These are phyloP conservation scores for Anthoceros angustus DNA, from an alignment of 225 moss, liverwort and hornwort species.

Conservation along the genomic window DNA sequence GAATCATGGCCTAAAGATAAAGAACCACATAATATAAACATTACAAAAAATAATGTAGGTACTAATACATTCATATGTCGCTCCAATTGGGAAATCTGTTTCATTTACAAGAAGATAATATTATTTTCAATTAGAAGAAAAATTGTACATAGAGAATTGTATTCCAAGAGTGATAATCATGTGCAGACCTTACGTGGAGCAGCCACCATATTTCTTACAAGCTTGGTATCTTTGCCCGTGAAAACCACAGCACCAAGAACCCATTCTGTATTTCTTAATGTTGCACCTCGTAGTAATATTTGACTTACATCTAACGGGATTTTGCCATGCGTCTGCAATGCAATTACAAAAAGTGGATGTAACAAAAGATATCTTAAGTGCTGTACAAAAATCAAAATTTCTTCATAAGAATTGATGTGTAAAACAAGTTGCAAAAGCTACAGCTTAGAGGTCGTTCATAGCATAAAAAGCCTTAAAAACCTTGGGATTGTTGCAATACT, in stretches of 20 bases:
- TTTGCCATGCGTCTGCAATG: conserved; percentile 55
- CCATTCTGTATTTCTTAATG: conserved; percentile 78
- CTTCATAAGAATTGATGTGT: background rate
- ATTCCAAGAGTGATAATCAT: no score
- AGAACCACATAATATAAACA: conserved; percentile 43
- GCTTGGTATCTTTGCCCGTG: conserved; percentile 79
- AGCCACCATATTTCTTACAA: conserved; percentile 71
- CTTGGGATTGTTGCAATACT: conserved; percentile 1
- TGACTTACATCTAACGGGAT: conserved; percentile 52
- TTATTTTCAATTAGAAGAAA: no score
- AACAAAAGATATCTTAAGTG: background rate
- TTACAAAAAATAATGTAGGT: conserved; percentile 29
- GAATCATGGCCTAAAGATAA: conserved; percentile 32
- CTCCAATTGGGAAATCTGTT: conserved; percentile 66
- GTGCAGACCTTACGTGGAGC: conserved; percentile 38
- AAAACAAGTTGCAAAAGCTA: background rate
- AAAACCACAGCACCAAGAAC: conserved; percentile 74
- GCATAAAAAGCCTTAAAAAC: background rate
- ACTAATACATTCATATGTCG: conserved; percentile 48
- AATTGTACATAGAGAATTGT: no score
- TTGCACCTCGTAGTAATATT: conserved; percentile 62
- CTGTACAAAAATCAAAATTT: background rate
- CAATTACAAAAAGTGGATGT: background rate
- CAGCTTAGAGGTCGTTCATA: conserved; percentile 3
- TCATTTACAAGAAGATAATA: background rate